Conservation (phyloP, 257 asterid genomes). For the Scutellaria minor region DNA sequence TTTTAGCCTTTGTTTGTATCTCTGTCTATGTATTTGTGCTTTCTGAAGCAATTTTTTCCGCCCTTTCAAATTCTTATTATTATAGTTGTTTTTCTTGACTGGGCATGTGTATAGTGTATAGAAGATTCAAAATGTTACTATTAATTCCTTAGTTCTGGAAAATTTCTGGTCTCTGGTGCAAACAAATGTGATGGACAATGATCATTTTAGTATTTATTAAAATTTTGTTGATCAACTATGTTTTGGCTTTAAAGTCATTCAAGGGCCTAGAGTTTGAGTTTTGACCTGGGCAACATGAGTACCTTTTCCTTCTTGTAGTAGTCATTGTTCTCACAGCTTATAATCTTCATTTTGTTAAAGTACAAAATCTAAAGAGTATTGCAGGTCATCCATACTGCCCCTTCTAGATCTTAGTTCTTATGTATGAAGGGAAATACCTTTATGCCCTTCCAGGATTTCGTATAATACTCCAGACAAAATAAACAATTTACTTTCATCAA, state of each 20-base stretch:
- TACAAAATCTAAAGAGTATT: too few species aligned
- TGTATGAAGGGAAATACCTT: too few species aligned
- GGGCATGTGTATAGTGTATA: conserved; percentile 16
- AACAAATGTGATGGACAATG: background rate
- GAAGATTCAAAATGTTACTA: background rate
- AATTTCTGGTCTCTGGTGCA: background rate
- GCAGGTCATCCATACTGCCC: too few species aligned
- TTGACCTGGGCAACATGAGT: conserved; percentile 3
- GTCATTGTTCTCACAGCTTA: too few species aligned
- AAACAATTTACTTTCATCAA: too few species aligned
- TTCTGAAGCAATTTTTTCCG: conserved; percentile 13
- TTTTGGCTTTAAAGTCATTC: conserved; percentile 24
- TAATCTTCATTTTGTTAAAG: too few species aligned
- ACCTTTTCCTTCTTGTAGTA: background rate
- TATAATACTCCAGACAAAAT: too few species aligned
- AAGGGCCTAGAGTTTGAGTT: conserved; percentile 7
- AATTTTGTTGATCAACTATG: conserved; percentile 10
- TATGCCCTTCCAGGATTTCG: too few species aligned
- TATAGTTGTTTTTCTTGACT: background rate
- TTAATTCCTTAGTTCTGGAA: conserved; percentile 1
- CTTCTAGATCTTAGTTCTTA: too few species aligned
- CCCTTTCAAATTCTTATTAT: background rate
- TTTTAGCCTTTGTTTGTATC: conserved; percentile 19
- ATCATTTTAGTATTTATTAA: background rate
- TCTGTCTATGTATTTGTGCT: background rate